A percentile compares a stretch with the other conserved stretches of the same genome.
These are phyloP conservation scores for Tolypocladium inflatum DNA, from an alignment of 2,329 filamentous ascomycete species.

Conservation along the genomic window DNA sequence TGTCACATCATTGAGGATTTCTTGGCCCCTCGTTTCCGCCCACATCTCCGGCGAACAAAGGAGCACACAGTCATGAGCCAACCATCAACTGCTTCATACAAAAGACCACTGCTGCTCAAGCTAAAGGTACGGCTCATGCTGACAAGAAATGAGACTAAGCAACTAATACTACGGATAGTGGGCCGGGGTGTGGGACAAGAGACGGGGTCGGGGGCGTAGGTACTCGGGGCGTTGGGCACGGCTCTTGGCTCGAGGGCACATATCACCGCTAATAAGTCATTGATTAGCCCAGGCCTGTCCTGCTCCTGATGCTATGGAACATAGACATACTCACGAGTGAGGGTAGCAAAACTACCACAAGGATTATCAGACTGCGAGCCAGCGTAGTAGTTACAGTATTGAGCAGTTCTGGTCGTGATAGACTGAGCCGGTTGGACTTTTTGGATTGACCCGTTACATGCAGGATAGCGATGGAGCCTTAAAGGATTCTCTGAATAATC, in stretches of 20 bases:
- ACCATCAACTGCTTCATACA: too few relatives aligned
- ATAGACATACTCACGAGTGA: neutral
- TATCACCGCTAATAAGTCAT: neutral
- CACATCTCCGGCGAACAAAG: too few relatives aligned
- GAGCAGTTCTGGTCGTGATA: neutral
- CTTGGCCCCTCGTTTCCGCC: too few relatives aligned
- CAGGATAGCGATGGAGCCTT: neutral
- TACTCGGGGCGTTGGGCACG: conserved; percentile 2
- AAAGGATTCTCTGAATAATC: neutral
- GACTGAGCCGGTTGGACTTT: neutral
- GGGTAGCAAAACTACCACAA: neutral
- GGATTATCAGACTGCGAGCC: neutral
- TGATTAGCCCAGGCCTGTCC: neutral
- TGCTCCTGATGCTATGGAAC: neutral
- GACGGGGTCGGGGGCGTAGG: conserved; percentile 8
- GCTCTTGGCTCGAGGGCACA: neutral
- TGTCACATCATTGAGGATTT: too few relatives aligned
- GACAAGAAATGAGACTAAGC: too few relatives aligned
- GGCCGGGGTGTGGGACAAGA: conserved; percentile 8
- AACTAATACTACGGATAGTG: conserved; percentile 7
- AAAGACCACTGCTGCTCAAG: too few relatives aligned
- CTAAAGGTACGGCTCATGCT: too few relatives aligned
- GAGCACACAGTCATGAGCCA: too few relatives aligned
- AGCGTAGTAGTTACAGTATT: neutral
- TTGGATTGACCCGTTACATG: neutral